Evolutionary conservation across 345 rosid genomes (phyloP), one percentile per base, ranked within the genome.

Genomic region (Rhodomyrtus tomentosa): DNA sequence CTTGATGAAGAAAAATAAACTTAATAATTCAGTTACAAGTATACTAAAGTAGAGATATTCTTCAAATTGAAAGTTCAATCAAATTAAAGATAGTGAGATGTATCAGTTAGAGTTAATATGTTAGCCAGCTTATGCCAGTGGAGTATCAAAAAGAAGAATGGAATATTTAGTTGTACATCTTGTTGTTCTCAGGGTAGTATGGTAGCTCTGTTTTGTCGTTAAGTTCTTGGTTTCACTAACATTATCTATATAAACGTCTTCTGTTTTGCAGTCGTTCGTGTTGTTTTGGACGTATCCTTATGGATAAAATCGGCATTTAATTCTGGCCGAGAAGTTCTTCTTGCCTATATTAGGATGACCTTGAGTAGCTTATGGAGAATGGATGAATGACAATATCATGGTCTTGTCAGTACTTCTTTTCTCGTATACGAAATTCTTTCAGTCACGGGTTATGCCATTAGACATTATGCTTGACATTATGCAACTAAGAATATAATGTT

Each of bases 251-350:
- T 45, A 36, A 32, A 86, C 12, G 11, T 88, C 51, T 85, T 83
- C 87, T 56, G 79, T 87, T 90, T 56, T 90, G 96, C 98, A 97
- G 99, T 97, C 99, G 24, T 97, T 97, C 74, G 99, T 95, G 95
- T 93, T 97, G 76, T 97, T 97, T 93, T 97, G 99, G 99, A 95
- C 99, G 99, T 97, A 95, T 95, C 98, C 98, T 93, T 93, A 85
- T 81, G 86, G 86, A 24, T 83, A 76, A 50, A 84, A 81, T 48
- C 16, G 15, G 27, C 54, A 51, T 84, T 80, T 14, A 84, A 48
- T 81, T 52, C 58, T 50, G 55, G 55, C 55, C 48, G 58, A 56
- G 49, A 74, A 22, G 27, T 50, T 86, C 22, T 48, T 49, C 2
- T 83, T 80, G 83, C 25, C 13, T 50, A 55, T 49, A 81, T 55